Evolutionary conservation across 805 yeast genomes (phyloP), one percentile per base, ranked within the genome.

Genomic region (Priceomyces haplophilus): DNA sequence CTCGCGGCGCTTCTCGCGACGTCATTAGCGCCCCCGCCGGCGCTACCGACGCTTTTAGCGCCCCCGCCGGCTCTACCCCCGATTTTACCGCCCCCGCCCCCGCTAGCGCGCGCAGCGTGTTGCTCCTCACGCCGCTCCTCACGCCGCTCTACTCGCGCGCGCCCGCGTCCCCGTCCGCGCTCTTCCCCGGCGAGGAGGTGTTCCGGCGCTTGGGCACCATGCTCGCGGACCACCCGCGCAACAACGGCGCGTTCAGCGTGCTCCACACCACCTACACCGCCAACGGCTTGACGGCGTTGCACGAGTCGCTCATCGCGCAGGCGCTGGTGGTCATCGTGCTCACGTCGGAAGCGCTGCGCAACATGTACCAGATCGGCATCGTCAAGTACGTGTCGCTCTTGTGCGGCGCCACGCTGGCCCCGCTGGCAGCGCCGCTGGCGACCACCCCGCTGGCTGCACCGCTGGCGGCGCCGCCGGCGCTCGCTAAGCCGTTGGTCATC

Each of bases 361-460:
- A 80, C 54, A 73, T 78, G 75, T 79, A 77, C 52, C 85, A 80
- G 58, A 75, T 78, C 23, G 81, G 82, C 5, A 72, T 80, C 23
- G 78, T 81, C 17, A 80, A 80, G 49, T 79, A 78, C 47, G 74
- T 80, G 6, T 65, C 78, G 2, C 67, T 77, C 15, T 61, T 79
- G 12, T 80, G 85, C 55, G 76, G 79, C 7, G 76, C 75, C 0
- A 56, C 62, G 33, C 73, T 76, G n/a, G n/a, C n/a, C n/a, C n/a
- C n/a, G n/a, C n/a, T n/a, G n/a, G n/a, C n/a, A n/a, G n/a, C n/a
- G n/a, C n/a, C 3, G 48, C 50, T 27, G 52, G 59, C 2, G 54
- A 61, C 36, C 51, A 48, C 15, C 59, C 49, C 33, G n/a, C n/a
- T n/a, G n/a, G n/a, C n/a, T n/a, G n/a, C n/a, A n/a, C n/a, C n/a